Evolutionary conservation across 192 early-diverging fungal species (phyloP), one percentile per base, ranked within the genome.

Genomic region (Umbelopsis sp.): DNA sequence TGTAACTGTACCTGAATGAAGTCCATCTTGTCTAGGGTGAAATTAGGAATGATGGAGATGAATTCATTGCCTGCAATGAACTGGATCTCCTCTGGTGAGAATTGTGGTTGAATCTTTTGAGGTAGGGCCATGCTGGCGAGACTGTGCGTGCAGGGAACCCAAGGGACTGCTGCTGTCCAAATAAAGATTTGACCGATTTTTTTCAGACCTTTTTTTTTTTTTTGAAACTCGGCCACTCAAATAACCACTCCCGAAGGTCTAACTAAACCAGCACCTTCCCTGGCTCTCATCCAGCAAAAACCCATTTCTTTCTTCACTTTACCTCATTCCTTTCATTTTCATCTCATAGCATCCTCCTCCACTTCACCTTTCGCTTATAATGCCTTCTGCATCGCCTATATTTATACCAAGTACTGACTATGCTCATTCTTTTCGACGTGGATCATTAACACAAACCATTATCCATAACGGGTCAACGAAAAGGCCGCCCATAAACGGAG

Each of bases 1-100:
- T 54, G 53, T 29, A 25, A 54, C 31, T 9, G 74, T 85, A 94
- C 93, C 47, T 82, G 84, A 9, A 96, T 86, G 10, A 96, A 83
- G 41, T 94, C 87, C 45, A 97, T 74, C 69, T 82, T 76, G 16
- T 88, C 86, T 76, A 95, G 89, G 20, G 84, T 82, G 47, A 91
- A 85, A 38, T 84, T 81, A 10, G 95, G 92, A 44, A 94, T 79
- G 68, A 97, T 93, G 7, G 82, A 84, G 10, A 97, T 86, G 45
- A 69, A 62, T 66, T 94, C 91, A 81, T 88, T 88, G 70, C 93
- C 93, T 10, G 94, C 93, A 36, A 96, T 65, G 78, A 96, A 96
- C 70, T 96, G 94, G 52, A 96, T 85, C 78, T 96, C 94, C 25
- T 86, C 86, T 47, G 94, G 93, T 0, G 93, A 89, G 52, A 97